phyloP scores from a whole-genome alignment of 148 eudicot species.

The Rhododendron ferrugineum region DNA sequence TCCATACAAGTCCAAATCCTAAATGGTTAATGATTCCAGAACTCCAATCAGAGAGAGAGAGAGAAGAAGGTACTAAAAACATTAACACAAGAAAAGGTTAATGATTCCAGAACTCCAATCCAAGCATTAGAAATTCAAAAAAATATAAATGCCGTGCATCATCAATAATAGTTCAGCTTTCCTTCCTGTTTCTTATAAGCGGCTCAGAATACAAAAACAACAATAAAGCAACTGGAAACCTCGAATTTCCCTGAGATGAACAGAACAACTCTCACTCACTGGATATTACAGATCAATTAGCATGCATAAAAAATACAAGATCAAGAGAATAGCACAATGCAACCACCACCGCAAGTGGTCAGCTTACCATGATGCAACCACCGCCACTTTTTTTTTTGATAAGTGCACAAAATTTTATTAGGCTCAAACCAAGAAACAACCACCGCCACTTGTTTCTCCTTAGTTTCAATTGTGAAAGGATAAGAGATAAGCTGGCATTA shows the following conservation, averaged over 20 bases:
- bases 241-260: neutral
- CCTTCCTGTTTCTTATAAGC: neutral
- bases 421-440: too few species aligned
- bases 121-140: neutral
- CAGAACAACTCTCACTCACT: neutral
- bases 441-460: neutral
- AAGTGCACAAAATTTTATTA: too few species aligned
- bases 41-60: neutral
- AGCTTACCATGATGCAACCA: too few species aligned
- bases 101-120: neutral
- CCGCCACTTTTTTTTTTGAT: too few species aligned
- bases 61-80: neutral
- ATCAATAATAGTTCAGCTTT: neutral
- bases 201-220: neutral
- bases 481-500: neutral
- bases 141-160: neutral
- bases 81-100: neutral
- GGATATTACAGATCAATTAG: neutral
- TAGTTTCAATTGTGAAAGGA: neutral
- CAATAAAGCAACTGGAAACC: neutral
- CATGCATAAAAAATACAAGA: neutral
- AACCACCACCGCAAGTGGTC: too few species aligned
- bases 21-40: too few species aligned
- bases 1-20: constrained; percentile 82
- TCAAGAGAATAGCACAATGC: neutral